phyloP scores from a whole-genome alignment of 257 asterid genomes.

The Solanum medicagineum region DNA sequence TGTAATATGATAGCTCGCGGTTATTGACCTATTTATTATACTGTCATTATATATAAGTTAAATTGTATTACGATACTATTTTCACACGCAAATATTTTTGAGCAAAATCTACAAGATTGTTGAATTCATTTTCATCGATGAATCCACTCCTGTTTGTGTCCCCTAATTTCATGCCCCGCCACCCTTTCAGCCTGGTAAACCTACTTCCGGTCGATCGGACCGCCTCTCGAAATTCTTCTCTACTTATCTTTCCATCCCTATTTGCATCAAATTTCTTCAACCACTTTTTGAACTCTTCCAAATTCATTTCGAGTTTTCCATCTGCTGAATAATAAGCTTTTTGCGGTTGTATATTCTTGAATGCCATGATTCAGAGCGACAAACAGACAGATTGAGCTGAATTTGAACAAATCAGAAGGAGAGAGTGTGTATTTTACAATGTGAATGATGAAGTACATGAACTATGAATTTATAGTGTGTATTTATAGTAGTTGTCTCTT shows the following conservation, averaged over 20 bases:
- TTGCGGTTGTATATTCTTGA: neutral
- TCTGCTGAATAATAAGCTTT: neutral
- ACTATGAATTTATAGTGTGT: neutral
- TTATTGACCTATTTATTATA: too few relatives aligned
- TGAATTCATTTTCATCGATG: constrained; percentile 23
- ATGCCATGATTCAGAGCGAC: neutral
- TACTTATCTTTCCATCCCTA: constrained; percentile 19
- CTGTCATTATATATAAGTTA: too few relatives aligned
- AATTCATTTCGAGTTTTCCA: constrained; percentile 14
- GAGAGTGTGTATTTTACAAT: neutral
- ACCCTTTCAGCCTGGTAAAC: constrained; percentile 17
- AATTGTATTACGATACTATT: neutral
- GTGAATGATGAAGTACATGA: neutral
- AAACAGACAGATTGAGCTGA: neutral
- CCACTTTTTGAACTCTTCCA: constrained; percentile 33
- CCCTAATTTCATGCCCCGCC: constrained; percentile 12
- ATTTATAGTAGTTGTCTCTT: neutral
- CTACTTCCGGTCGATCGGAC: constrained; percentile 1
- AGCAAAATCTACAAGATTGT: constrained; percentile 20
- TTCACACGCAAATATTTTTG: constrained; percentile 11
- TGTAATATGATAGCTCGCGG: too few relatives aligned
- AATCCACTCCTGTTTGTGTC: constrained; percentile 17
- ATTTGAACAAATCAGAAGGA: neutral
- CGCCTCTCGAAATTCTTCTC: constrained; percentile 27
- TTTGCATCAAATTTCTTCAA: constrained; percentile 18